A percentile compares a stretch with the other conserved stretches of the same genome.
phyloP scores from a whole-genome alignment of 495 filamentous ascomycete species.

The Penicillium coffeae region DNA sequence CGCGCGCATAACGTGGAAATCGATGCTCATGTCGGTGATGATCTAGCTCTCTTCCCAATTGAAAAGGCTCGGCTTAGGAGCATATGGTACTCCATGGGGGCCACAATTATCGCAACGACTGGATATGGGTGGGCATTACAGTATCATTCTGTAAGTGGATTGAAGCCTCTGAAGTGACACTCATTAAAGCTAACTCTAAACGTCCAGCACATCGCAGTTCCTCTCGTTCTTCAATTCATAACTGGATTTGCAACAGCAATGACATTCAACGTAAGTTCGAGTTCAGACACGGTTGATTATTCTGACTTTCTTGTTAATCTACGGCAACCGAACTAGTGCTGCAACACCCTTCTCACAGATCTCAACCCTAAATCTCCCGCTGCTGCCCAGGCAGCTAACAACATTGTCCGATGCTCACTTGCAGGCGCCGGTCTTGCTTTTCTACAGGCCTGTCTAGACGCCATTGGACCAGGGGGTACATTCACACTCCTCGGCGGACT shows the following conservation, averaged over 20 bases:
- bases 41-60: not conserved
- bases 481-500: too few species aligned
- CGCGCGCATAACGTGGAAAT: not conserved
- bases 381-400: conserved; percentile 65
- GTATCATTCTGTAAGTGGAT: not conserved
- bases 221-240: not conserved
- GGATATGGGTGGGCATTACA: not conserved
- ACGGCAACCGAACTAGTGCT: conserved; percentile 47
- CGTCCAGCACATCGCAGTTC: not conserved
- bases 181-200: not conserved
- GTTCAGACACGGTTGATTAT: conserved; percentile 46
- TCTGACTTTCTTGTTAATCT: conserved; percentile 48
- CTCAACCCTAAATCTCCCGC: conserved; percentile 56
- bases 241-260: not conserved
- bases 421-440: not conserved
- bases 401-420: conserved; percentile 22
- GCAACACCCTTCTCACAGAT: conserved; percentile 51
- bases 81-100: not conserved
- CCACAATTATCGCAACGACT: not conserved
- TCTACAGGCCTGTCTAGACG: not conserved
- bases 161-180: too few species aligned
- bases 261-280: not conserved
- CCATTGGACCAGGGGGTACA: not conserved
- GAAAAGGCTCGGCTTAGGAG: not conserved
- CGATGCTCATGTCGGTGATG: not conserved